Conservation (phyloP, 495 filamentous ascomycete genomes). For the Hypoxylon fuscum region DNA sequence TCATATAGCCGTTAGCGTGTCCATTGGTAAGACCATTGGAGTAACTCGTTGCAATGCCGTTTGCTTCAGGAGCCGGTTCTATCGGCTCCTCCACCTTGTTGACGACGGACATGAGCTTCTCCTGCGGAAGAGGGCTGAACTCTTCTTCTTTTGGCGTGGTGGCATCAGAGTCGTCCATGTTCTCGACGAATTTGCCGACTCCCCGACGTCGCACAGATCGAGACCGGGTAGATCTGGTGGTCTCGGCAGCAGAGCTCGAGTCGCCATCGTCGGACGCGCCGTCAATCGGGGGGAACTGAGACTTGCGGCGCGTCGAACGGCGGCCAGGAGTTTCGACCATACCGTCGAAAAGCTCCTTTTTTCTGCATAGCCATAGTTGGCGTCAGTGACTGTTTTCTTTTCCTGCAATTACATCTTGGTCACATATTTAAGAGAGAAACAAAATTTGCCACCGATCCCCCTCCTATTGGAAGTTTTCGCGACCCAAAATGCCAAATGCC, state of each 20-base stretch:
- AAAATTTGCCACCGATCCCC: neutral
- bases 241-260: conserved; percentile 54
- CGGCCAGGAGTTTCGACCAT: conserved; percentile 58
- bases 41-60: conserved; percentile 24
- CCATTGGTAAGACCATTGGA: conserved; percentile 24
- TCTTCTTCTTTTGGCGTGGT: conserved; percentile 43
- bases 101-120: conserved; percentile 31
- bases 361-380: conserved; percentile 41
- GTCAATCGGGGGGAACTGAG: conserved; percentile 46
- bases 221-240: conserved; percentile 28
- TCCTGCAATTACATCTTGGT: neutral
- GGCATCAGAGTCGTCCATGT: conserved; percentile 51
- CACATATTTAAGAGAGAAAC: neutral
- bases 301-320: conserved; percentile 52
- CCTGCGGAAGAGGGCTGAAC: conserved; percentile 42
- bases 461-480: neutral
- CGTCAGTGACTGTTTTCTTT: conserved; percentile 8
- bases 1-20: conserved; percentile 14
- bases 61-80: conserved; percentile 31
- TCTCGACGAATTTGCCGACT: conserved; percentile 56
- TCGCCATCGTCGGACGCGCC: conserved; percentile 55
- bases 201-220: conserved; percentile 47
- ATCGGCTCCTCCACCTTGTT: conserved; percentile 37
- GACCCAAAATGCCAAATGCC: too few relatives aligned
- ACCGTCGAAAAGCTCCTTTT: conserved; percentile 62